Conservation (phyloP, 108 stramenopile species). For the Bacterosira constricta region DNA sequence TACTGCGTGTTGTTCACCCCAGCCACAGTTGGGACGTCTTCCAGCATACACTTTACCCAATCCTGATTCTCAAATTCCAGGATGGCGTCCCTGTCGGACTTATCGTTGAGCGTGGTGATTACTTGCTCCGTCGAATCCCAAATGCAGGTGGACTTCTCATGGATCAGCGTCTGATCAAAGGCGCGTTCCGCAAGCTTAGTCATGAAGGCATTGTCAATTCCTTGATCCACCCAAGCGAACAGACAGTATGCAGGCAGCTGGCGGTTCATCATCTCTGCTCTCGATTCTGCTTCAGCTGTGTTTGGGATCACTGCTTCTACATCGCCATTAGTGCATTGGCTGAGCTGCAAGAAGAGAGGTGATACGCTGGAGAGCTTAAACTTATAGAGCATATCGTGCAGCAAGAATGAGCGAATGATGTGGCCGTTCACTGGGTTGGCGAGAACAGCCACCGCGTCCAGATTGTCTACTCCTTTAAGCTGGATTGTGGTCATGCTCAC, state of each 20-base stretch:
- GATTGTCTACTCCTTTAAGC: neutral
- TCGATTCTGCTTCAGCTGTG: neutral
- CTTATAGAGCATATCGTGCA: neutral
- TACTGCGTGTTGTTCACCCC: neutral
- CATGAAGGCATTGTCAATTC: neutral
- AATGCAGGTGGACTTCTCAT: neutral
- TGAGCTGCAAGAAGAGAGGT: neutral
- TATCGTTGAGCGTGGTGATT: neutral
- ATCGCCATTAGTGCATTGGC: neutral
- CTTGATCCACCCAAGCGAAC: neutral
- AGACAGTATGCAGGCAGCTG: neutral
- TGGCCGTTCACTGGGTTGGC: neutral
- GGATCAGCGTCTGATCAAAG: neutral
- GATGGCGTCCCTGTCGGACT: neutral
- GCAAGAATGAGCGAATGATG: neutral
- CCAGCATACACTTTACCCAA: neutral
- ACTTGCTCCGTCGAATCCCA: neutral
- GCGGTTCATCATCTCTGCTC: neutral
- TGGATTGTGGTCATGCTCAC: neutral
- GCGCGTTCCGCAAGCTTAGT: neutral
- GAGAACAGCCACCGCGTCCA: slow-evolving; percentile 1
- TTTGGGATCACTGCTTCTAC: neutral
- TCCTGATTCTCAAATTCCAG: slow-evolving; percentile 7
- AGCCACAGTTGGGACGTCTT: too few relatives aligned
- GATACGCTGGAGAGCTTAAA: neutral